These are phyloP conservation scores for Pythium brachiatum DNA, from an alignment of 352 stramenopile species.

Conservation along the genomic window DNA sequence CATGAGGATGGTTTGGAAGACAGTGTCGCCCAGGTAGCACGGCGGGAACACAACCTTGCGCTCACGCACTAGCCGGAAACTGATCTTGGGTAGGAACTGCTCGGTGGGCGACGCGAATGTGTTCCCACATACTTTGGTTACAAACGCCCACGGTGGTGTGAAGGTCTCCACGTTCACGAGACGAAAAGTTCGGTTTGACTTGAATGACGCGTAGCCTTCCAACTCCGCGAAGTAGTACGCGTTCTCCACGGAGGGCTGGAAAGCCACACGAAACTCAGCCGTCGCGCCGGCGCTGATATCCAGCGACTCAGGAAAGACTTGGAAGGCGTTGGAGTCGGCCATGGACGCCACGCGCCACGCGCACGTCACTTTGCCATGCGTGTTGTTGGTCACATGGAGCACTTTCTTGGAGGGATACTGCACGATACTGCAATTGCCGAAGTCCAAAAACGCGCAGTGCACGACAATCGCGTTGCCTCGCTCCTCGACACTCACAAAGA, in stretches of 20 bases:
- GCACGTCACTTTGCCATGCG: conserved; percentile 84
- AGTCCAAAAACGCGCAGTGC: conserved; percentile 55
- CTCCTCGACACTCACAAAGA: conserved; percentile 73
- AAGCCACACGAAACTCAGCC: conserved; percentile 80
- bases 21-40: conserved; percentile 84
- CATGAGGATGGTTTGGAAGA: conserved; percentile 88
- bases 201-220: conserved; percentile 88
- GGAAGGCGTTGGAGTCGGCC: conserved; percentile 39
- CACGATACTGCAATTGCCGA: conserved; percentile 64
- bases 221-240: conserved; percentile 90
- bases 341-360: conserved; percentile 58
- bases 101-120: conserved; percentile 80
- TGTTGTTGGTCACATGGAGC: conserved; percentile 83
- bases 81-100: conserved; percentile 89
- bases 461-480: conserved; percentile 55
- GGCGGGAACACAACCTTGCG: conserved; percentile 76
- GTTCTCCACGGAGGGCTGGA: conserved; percentile 73
- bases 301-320: conserved; percentile 60
- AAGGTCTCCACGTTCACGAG: conserved; percentile 92
- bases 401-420: conserved; percentile 66
- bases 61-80: conserved; percentile 46
- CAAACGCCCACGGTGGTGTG: conserved; percentile 87
- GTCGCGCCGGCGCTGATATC: conserved; percentile 81
- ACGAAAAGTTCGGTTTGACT: conserved; percentile 92
- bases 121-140: conserved; percentile 76